These are phyloP conservation scores for Mortierella sp. DNA, from an alignment of 371 early-diverging fungal genomes.

Conservation along the genomic window DNA sequence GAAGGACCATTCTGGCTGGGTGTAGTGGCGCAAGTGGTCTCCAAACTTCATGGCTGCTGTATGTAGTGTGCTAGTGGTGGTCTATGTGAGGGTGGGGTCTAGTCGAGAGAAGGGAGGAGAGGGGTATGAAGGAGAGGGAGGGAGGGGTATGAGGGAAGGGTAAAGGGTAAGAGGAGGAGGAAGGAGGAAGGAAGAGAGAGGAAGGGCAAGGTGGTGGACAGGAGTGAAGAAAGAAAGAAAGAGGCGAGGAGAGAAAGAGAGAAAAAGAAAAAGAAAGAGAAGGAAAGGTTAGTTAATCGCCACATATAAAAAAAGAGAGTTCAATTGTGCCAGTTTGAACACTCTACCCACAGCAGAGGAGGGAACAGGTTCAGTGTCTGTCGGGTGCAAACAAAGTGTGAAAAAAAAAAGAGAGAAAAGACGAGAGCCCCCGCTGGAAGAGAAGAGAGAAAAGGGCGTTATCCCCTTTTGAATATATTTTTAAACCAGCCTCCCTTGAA, in stretches of 20 bases:
- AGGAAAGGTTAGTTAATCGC: neutral
- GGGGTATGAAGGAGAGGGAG: neutral
- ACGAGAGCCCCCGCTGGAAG: slow-evolving; percentile 6
- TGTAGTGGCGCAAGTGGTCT: slow-evolving; percentile 80
- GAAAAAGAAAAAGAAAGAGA: neutral
- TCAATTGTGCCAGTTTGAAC: neutral
- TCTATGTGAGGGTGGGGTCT: neutral
- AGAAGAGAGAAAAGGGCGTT: neutral
- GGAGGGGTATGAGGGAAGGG: neutral
- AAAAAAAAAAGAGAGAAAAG: neutral
- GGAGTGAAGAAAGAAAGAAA: neutral
- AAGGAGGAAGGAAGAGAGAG: too few species aligned
- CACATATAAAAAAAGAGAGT: neutral
- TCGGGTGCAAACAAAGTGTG: neutral
- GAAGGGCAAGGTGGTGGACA: neutral
- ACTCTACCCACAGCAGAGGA: neutral
- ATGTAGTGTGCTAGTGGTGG: neutral
- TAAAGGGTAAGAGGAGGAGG: neutral
- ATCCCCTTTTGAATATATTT: neutral
- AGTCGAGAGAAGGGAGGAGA: neutral
- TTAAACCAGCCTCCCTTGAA: neutral
- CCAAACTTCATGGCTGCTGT: slow-evolving; percentile 88
- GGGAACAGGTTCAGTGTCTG: neutral
- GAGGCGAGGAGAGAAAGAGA: neutral
- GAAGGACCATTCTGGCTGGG: slow-evolving; percentile 89